These are phyloP conservation scores for Macrolepiota dolichaula DNA, from an alignment of 768 basidiomycete species.

Conservation along the genomic window DNA sequence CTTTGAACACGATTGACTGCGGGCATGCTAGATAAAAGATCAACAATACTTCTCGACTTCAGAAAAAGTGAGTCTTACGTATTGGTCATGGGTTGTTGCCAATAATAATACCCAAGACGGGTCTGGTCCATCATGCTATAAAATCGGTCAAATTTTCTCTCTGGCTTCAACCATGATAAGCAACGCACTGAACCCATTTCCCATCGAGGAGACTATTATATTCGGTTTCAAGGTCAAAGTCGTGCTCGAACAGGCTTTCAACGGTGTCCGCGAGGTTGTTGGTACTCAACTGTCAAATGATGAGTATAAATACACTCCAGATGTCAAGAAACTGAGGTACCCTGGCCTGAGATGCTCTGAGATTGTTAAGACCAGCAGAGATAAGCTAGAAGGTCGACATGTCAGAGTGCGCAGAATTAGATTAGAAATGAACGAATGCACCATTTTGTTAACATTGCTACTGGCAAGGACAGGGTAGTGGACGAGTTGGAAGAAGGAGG, in stretches of 20 bases:
- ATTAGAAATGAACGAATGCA: conserved; percentile 10
- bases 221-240: conserved; percentile 56
- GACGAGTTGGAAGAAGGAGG: conserved; percentile 71
- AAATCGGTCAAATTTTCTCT: neutral
- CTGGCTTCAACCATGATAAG: neutral
- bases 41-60: neutral
- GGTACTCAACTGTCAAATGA: conserved; percentile 39
- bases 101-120: conserved; percentile 63
- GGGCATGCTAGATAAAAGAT: conserved; percentile 40
- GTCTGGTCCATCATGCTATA: conserved; percentile 70
- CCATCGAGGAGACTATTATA: conserved; percentile 60
- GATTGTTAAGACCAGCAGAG: conserved; percentile 55
- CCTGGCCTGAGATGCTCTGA: conserved; percentile 61
- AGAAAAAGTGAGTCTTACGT: conserved; percentile 30
- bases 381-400: conserved; percentile 33
- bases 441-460: conserved; percentile 53
- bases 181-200: conserved; percentile 62
- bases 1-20: conserved; percentile 46
- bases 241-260: conserved; percentile 53
- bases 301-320: neutral
- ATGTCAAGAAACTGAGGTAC: conserved; percentile 18
- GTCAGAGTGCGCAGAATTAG: neutral
- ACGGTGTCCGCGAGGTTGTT: conserved; percentile 56
- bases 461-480: conserved; percentile 63
- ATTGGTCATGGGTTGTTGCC: conserved; percentile 70